Evolutionary conservation across 768 basidiomycete genomes (phyloP).

Genomic region (Daedalea quercina): DNA sequence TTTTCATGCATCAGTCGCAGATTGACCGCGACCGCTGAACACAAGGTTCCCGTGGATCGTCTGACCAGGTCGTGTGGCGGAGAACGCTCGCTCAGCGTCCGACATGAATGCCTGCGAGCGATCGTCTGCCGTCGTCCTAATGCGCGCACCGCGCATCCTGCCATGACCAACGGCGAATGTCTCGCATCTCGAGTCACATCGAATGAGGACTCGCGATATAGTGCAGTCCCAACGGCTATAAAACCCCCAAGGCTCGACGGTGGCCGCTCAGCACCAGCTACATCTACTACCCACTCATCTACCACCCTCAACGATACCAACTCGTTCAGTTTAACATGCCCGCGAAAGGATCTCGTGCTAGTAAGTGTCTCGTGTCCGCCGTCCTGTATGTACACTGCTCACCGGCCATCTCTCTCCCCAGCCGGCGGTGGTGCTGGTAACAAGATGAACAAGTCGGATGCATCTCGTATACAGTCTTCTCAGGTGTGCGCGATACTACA

Average conservation of each 20-base stretch:
- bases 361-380: background rate
- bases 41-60: background rate
- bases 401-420: background rate
- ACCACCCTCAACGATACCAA: background rate
- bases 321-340: background rate
- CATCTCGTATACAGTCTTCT: slow-evolving; percentile 21
- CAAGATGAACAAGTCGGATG: slow-evolving; percentile 17
- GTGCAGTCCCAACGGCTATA: background rate
- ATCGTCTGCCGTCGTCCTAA: background rate
- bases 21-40: no score
- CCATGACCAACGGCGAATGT: background rate
- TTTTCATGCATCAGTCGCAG: no score
- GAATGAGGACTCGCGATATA: background rate
- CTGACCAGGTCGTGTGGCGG: background rate
- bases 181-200: no score
- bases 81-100: background rate
- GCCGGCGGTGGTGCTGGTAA: slow-evolving; percentile 9
- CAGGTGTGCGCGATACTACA: slow-evolving; percentile 13
- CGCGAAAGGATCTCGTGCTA: slow-evolving; percentile 3
- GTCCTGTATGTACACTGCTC: background rate
- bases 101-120: background rate
- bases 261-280: background rate
- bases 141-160: background rate
- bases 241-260: background rate
- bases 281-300: background rate